Base-by-base conservation (phyloP, 352 stramenopile genomes). In the Globisporangium solare region DNA sequence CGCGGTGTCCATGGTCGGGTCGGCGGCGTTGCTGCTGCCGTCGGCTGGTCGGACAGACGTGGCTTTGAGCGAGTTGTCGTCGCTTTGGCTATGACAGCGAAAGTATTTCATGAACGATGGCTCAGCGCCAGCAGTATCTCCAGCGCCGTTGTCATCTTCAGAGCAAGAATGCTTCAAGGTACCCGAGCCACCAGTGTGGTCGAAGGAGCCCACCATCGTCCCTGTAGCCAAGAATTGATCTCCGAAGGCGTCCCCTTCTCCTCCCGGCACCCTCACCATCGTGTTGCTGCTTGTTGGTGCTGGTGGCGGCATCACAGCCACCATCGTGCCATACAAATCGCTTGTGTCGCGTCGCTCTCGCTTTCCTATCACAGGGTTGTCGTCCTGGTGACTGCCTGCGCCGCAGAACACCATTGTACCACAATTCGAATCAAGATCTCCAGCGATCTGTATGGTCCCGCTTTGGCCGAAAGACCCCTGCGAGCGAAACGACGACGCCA, bases 81-180 rank as follows among this genome's bases (percentile, higher is more conserved):
- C 43, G 27, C 27, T 35, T 14, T 47, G 46, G 39, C 59, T 60
- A 17, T 59, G 59, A 27, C 79, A 35, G 27, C 27, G 71, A 61
- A 92, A 89, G 64, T 89, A 92, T 51, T 88, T 90, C 78, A 92
- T 92, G 64, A 92, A 92, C 18, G 83, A 88, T 31, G 83, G 80
- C 62, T 92, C 73, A 12, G 27, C 27, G 6, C 27, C 27, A 35
- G 27, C 27, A 35, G 53, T 54, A 35, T 22, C 20, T 46, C 54
- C 54, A 2, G 41, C 13, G 31, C 53, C 32, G 60, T 64, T 39
- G 22, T 27, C 18, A 21, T 48, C 10, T 43, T 64, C 60, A 8
- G 13, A 15, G 10, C 7, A 43, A 5, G 12, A 15, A 10, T 43
- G 39, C 39, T 43, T 43, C 39, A 43, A n/a, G 13, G 39, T 43